Evolutionary conservation across 192 early-diverging fungal species (phyloP).

Genomic region (Coemansia sp.): DNA sequence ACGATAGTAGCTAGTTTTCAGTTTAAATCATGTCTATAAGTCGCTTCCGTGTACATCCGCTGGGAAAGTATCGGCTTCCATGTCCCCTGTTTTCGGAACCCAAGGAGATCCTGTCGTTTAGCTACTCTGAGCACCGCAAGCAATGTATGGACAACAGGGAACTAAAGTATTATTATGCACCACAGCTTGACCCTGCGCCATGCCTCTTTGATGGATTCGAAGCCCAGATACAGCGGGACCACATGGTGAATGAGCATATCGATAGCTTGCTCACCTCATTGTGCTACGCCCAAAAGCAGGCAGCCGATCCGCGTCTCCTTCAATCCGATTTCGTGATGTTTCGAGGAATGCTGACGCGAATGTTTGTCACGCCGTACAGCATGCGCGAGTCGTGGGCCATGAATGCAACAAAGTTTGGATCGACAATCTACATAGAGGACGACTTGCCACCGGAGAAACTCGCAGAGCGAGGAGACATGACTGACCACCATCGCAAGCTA

Average conservation of each 20-base stretch:
- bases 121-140: conserved; percentile 59
- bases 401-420: conserved; percentile 61
- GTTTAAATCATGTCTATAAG: conserved; percentile 6
- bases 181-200: conserved; percentile 25
- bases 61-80: conserved; percentile 39
- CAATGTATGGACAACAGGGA: conserved; percentile 59
- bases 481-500: conserved; percentile 65
- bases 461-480: conserved; percentile 31
- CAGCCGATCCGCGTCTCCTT: conserved; percentile 11
- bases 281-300: conserved; percentile 18
- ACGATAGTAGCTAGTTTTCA: too few relatives aligned
- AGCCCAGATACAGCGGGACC: conserved; percentile 64
- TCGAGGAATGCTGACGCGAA: conserved; percentile 88
- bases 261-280: conserved; percentile 76
- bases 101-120: conserved; percentile 64
- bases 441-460: conserved; percentile 54
- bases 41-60: conserved; percentile 28
- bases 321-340: conserved; percentile 64
- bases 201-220: conserved; percentile 70
- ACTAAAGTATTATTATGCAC: conserved; percentile 40
- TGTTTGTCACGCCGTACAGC: conserved; percentile 78
- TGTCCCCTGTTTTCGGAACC: conserved; percentile 61
- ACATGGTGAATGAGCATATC: conserved; percentile 67
- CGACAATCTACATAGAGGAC: conserved; percentile 80
- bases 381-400: conserved; percentile 80